These are phyloP conservation scores for Nakaseomyces bracarensis DNA, from an alignment of 1,139 yeast genomes.

Conservation along the genomic window DNA sequence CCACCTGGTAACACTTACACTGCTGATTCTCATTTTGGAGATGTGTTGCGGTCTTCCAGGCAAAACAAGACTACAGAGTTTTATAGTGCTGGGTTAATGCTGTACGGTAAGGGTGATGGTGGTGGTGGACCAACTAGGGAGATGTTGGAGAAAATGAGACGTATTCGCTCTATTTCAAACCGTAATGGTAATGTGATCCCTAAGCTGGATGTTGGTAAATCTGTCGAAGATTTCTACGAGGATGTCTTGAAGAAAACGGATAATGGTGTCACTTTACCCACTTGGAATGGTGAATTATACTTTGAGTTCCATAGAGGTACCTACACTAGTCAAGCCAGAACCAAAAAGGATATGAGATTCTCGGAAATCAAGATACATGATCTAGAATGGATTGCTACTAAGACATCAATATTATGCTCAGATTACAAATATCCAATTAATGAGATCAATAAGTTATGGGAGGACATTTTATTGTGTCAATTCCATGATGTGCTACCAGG, in stretches of 20 bases:
- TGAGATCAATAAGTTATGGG: conserved; percentile 71
- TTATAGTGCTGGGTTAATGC: conserved; percentile 70
- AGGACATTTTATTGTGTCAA: conserved; percentile 79
- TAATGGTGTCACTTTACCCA: conserved; percentile 59
- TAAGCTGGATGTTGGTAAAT: conserved; percentile 61
- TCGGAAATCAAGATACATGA: conserved; percentile 79
- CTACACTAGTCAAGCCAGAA: conserved; percentile 84
- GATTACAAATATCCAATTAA: conserved; percentile 62
- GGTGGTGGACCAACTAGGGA: conserved; percentile 97
- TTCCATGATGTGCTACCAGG: conserved; percentile 98
- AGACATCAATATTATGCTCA: conserved; percentile 49
- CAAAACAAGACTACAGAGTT: conserved; percentile 79
- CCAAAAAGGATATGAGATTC: conserved; percentile 70
- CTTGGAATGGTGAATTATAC: conserved; percentile 91
- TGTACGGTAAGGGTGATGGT: conserved; percentile 94
- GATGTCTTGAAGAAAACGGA: conserved; percentile 54
- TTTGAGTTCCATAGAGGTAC: conserved; percentile 96
- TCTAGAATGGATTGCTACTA: conserved; percentile 72
- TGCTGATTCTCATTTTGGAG: conserved; percentile 87
- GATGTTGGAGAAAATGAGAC: conserved; percentile 84
- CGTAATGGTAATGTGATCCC: conserved; percentile 74
- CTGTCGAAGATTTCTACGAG: conserved; percentile 70
- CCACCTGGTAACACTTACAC: conserved; percentile 96
- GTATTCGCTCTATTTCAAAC: conserved; percentile 81
- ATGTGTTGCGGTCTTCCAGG: conserved; percentile 66